A percentile compares a stretch with the other conserved stretches of the same genome.
These are phyloP conservation scores for Solanum lycopersicoides DNA, from an alignment of 257 asterid genomes.

Conservation along the genomic window DNA sequence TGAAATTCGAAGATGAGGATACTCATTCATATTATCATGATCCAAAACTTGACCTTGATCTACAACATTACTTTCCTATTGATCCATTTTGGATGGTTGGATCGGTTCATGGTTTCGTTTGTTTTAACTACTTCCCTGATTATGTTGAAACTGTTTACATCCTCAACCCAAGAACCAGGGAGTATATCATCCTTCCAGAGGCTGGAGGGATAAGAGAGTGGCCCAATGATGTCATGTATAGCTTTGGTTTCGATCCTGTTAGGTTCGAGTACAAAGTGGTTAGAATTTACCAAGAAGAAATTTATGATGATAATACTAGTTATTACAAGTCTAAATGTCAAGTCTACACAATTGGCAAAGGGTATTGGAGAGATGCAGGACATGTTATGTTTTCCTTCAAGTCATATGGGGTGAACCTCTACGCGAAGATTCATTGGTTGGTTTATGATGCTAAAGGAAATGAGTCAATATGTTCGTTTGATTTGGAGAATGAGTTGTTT, in stretches of 20 bases:
- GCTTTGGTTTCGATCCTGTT: conserved; percentile 16
- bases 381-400: conserved; percentile 12
- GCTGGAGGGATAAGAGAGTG: conserved; percentile 1
- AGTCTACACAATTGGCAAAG: conserved; percentile 33
- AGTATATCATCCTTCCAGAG: conserved; percentile 18
- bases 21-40: not conserved
- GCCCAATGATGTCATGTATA: conserved; percentile 15
- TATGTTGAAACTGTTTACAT: conserved; percentile 17
- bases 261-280: conserved; percentile 30
- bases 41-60: conserved; percentile 1
- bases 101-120: conserved; percentile 28
- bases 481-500: conserved; percentile 36
- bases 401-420: conserved; percentile 14
- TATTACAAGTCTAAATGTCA: conserved; percentile 17
- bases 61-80: not conserved
- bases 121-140: not conserved
- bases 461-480: conserved; percentile 40
- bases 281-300: conserved; percentile 29
- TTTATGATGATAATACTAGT: conserved; percentile 10
- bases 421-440: conserved; percentile 47
- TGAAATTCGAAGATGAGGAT: conserved; percentile 8
- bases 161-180: conserved; percentile 39
- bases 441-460: conserved; percentile 15
- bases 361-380: conserved; percentile 23
- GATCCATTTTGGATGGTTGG: conserved; percentile 10